Evolutionary conservation across 2,329 filamentous ascomycete species (phyloP).

Genomic region (Venturiaceae sp.): DNA sequence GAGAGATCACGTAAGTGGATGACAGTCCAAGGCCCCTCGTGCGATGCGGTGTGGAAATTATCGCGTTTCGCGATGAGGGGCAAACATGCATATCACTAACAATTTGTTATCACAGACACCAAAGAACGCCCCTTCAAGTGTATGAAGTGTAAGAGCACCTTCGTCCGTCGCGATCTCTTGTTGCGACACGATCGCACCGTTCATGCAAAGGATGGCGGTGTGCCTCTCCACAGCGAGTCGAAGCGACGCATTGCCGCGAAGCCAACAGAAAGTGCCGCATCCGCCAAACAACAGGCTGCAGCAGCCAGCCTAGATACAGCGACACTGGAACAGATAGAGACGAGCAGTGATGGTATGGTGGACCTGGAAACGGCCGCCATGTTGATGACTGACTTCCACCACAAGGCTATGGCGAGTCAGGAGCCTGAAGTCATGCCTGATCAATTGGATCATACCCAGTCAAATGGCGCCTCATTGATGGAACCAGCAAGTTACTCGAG

Average conservation of each 20-base stretch:
- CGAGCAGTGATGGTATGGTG: slow-evolving; percentile 80
- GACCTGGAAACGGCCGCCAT: slow-evolving; percentile 97
- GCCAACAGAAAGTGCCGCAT: slow-evolving; percentile 44
- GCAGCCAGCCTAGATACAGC: slow-evolving; percentile 64
- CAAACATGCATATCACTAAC: slow-evolving; percentile 9
- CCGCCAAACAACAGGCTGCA: slow-evolving; percentile 49
- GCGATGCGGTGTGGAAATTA: slow-evolving; percentile 12
- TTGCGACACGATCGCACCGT: slow-evolving; percentile 96
- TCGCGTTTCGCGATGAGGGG: slow-evolving; percentile 24
- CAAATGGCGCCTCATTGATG: slow-evolving; percentile 61
- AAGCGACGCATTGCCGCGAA: slow-evolving; percentile 73
- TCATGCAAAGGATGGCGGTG: slow-evolving; percentile 93
- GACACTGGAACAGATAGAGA: slow-evolving; percentile 85
- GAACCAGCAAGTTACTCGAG: slow-evolving; percentile 64
- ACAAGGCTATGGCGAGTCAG: slow-evolving; percentile 80
- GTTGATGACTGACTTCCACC: slow-evolving; percentile 96
- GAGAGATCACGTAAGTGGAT: slow-evolving; percentile 87
- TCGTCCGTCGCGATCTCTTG: slow-evolving; percentile 92
- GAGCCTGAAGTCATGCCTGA: slow-evolving; percentile 43
- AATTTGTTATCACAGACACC: slow-evolving; percentile 59
- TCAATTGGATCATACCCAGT: slow-evolving; percentile 44
- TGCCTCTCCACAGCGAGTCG: slow-evolving; percentile 86
- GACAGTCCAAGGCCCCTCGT: slow-evolving; percentile 6
- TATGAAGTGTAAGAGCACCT: slow-evolving; percentile 95
- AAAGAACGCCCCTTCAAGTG: slow-evolving; percentile 99